Percentiles rank a stretch among this genome's conserved stretches.
These are phyloP conservation scores for Purpureocillium lavendulum DNA, from an alignment of 2,329 filamentous ascomycete genomes.

Conservation along the genomic window DNA sequence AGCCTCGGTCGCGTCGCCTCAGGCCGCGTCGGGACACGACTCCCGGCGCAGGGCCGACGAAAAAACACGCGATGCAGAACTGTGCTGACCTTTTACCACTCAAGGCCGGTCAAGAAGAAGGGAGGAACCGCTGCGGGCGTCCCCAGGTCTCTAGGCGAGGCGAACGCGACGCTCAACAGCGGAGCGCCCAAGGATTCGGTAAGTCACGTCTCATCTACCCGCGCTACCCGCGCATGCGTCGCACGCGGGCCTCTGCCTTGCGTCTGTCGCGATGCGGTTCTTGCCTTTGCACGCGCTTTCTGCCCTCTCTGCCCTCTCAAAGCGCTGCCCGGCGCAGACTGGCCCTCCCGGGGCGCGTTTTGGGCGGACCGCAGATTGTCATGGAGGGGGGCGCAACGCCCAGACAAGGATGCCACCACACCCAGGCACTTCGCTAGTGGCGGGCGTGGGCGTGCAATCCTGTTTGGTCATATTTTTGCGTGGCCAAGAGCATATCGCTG, in stretches of 20 bases:
- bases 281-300: not conserved
- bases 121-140: conserved; percentile 60
- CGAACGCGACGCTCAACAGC: conserved; percentile 52
- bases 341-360: not conserved
- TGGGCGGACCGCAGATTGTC: not conserved
- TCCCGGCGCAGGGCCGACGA: no score
- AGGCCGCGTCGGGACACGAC: no score
- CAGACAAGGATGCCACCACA: conserved; percentile 3
- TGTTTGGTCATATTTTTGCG: conserved; percentile 1
- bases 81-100: not conserved
- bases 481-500: no score
- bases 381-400: conserved; percentile 3
- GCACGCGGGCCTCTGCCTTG: not conserved
- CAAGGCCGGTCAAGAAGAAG: conserved; percentile 66
- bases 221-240: conserved; percentile 1
- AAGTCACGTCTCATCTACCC: conserved; percentile 18
- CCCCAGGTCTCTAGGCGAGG: conserved; percentile 55
- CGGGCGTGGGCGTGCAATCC: conserved; percentile 1
- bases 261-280: no score
- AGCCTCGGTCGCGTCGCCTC: no score
- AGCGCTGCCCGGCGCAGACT: no score
- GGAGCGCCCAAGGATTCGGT: conserved; percentile 46
- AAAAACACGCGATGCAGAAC: not conserved
- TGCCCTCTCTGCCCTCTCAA: no score
- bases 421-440: conserved; percentile 2